These are phyloP conservation scores for Tulasnella sp. DNA, from an alignment of 768 basidiomycete genomes.

Conservation along the genomic window DNA sequence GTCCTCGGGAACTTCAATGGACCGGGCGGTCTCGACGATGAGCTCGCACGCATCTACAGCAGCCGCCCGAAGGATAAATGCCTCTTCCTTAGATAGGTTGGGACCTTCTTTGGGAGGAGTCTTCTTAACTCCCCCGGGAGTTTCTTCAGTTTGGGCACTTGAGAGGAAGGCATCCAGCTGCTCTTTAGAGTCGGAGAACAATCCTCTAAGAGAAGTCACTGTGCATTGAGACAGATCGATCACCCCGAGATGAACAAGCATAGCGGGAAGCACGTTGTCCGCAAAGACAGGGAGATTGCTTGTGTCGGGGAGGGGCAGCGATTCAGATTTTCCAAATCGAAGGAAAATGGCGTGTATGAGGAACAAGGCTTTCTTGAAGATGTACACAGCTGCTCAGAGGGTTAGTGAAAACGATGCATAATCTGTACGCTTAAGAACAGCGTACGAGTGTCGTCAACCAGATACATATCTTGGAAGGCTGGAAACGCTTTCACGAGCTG, in stretches of 20 bases:
- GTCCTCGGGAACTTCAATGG: slow-evolving; percentile 21
- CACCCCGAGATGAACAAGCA: slow-evolving; percentile 65
- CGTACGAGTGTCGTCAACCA: slow-evolving; percentile 53
- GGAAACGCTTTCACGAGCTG: slow-evolving; percentile 70
- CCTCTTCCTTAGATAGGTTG: slow-evolving; percentile 44
- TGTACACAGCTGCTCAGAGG: slow-evolving; percentile 53
- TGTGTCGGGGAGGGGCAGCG: slow-evolving; percentile 30
- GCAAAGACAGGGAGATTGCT: slow-evolving; percentile 37
- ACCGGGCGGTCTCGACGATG: slow-evolving; percentile 43
- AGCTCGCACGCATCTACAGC: slow-evolving; percentile 69
- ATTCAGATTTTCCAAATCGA: slow-evolving; percentile 50
- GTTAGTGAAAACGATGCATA: not conserved
- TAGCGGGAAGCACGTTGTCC: slow-evolving; percentile 77
- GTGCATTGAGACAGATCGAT: slow-evolving; percentile 53
- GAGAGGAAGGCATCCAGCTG: slow-evolving; percentile 34
- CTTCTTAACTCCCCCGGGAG: not conserved
- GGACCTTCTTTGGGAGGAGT: slow-evolving; percentile 36
- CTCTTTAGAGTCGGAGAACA: slow-evolving; percentile 14
- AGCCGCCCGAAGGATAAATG: slow-evolving; percentile 64
- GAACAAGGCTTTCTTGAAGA: slow-evolving; percentile 85
- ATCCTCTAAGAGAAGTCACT: slow-evolving; percentile 4
- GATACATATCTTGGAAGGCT: slow-evolving; percentile 67
- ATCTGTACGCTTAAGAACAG: slow-evolving; percentile 9
- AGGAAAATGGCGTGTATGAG: slow-evolving; percentile 56
- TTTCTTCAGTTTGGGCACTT: slow-evolving; percentile 16